Evolutionary conservation across 192 early-diverging fungal genomes (phyloP).

Genomic region (Umbelopsis vinacea): DNA sequence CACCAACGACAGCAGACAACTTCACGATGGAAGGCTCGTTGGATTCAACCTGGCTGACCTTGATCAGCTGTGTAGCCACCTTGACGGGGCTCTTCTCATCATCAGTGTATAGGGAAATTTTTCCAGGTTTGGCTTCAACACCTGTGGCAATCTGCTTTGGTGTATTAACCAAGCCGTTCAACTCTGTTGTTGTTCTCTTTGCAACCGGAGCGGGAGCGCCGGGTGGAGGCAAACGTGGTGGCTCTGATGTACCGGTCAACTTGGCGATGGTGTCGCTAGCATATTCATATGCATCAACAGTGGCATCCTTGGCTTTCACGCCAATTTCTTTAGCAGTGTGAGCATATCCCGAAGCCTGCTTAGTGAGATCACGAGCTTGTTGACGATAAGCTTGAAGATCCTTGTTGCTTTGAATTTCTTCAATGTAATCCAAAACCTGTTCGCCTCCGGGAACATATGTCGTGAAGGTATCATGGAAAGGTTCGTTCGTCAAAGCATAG

Average conservation of each 20-base stretch:
- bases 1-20: conserved; percentile 39
- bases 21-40: conserved; percentile 41
- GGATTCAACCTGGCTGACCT: conserved; percentile 35
- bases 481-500: conserved; percentile 52
- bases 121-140: conserved; percentile 4
- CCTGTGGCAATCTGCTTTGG: neutral
- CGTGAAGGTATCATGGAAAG: conserved; percentile 64
- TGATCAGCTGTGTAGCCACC: conserved; percentile 17
- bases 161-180: neutral
- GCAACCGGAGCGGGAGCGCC: neutral
- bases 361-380: conserved; percentile 37
- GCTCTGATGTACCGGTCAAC: conserved; percentile 34
- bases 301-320: conserved; percentile 27
- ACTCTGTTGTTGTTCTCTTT: neutral
- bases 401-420: conserved; percentile 52
- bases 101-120: conserved; percentile 17
- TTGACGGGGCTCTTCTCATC: conserved; percentile 15
- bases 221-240: neutral
- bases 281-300: conserved; percentile 39
- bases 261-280: conserved; percentile 37
- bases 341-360: conserved; percentile 21
- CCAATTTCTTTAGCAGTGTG: conserved; percentile 31
- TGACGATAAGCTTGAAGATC: conserved; percentile 35
- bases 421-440: conserved; percentile 53
- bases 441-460: conserved; percentile 61